phyloP scores from a whole-genome alignment of 352 stramenopile species.

The Pythium aquatile region DNA sequence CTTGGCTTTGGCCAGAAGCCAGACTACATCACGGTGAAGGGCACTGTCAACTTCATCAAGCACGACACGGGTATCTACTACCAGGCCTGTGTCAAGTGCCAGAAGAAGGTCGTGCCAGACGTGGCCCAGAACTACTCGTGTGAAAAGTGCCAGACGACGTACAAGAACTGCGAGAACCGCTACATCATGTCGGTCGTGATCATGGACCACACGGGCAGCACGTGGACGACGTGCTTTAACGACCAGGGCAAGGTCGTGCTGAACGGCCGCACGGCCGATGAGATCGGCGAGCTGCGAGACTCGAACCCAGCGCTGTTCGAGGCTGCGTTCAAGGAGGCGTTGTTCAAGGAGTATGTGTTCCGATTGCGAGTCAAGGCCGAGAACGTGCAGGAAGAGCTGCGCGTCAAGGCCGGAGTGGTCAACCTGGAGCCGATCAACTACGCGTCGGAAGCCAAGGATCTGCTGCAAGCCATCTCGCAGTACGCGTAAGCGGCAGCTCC shows the following conservation, averaged over 20 bases:
- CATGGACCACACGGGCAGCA: constrained; percentile 91
- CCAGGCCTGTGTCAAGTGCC: constrained; percentile 85
- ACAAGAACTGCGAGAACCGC: constrained; percentile 91
- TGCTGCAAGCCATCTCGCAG: constrained; percentile 92
- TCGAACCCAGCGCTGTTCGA: constrained; percentile 91
- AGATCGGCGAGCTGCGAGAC: constrained; percentile 86
- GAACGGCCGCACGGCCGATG: constrained; percentile 89
- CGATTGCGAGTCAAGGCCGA: constrained; percentile 94
- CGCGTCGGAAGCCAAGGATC: constrained; percentile 87
- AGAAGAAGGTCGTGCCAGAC: constrained; percentile 92
- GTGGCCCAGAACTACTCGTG: constrained; percentile 95
- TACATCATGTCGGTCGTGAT: constrained; percentile 96
- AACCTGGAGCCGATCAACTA: constrained; percentile 94
- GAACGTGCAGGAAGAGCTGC: constrained; percentile 94
- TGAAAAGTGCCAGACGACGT: constrained; percentile 96
- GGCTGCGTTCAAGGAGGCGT: constrained; percentile 90
- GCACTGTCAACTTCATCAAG: constrained; percentile 97
- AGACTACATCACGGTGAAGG: constrained; percentile 96
- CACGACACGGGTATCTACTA: constrained; percentile 90
- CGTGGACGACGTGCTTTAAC: constrained; percentile 97
- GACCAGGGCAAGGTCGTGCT: constrained; percentile 95
- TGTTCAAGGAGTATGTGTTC: constrained; percentile 89
- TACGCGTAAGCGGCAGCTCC: constrained; percentile 50
- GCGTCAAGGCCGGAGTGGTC: constrained; percentile 92
- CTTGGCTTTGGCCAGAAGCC: constrained; percentile 95